Evolutionary conservation across 441 rosid genomes (phyloP), one percentile per base, ranked within the genome.

Genomic region (Arabidopsis hybrid): DNA sequence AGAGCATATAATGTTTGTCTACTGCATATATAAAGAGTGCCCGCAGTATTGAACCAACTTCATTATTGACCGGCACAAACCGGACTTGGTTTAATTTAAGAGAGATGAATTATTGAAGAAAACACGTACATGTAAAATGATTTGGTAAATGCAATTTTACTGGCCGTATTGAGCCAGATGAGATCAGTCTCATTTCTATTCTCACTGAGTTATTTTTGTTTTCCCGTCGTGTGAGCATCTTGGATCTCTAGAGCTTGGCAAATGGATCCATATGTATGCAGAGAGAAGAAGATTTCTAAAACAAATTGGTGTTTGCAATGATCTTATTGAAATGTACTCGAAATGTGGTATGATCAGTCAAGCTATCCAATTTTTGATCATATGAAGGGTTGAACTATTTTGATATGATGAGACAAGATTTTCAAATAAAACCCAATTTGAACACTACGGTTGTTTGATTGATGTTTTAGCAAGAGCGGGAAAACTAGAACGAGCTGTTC

Each of bases 161-260:
- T 21, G 26, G 26, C 26, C 2, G 83, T 18, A 29, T 78, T 21
- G 88, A 84, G 55, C 91, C 89, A 53, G 93, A 89, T 56, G 87
- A 84, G 76, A 82, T 84, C 58, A 87, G 90, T 73, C 81, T 89
- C 31, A 60, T 87, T 2, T 85, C 86, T 21, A 21, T 1, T 21
- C 26, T 21, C 26, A 21, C 26, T 21, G 26, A 21, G 26, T 21
- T 21, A 21, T 21, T 21, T 21, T 21, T 31, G 81, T 83, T 16
- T 73, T 87, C 73, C 91, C 91, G 0, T 86, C 91, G 1, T 85
- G 88, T 71, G 85, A 88, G 7, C 85, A 89, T 49, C 68, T 84
- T 29, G 93, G 91, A 46, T 87, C 89, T 76, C 81, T 87, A 4
- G 88, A 87, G 80, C 80, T 80, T 6, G 93, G 91, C 46, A 84